These are phyloP conservation scores for Pisolithus thermaeus DNA, from an alignment of 1,284 basidiomycete genomes.

Conservation along the genomic window DNA sequence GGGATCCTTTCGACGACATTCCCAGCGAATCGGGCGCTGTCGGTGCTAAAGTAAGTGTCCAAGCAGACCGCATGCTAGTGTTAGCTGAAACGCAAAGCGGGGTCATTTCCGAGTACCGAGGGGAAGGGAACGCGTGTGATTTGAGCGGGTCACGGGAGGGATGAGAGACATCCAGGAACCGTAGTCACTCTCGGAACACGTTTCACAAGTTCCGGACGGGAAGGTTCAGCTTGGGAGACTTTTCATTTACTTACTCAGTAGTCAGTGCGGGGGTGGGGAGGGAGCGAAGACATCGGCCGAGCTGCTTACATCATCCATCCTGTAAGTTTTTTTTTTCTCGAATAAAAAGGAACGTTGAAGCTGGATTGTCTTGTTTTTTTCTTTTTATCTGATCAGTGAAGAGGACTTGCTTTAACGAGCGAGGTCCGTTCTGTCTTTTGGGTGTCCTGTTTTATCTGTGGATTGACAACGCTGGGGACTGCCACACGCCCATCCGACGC, in stretches of 20 bases:
- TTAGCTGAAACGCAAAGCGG: not conserved
- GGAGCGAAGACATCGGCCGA: slow-evolving; percentile 8
- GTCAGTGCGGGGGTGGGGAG: slow-evolving; percentile 24
- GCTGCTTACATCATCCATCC: too few species aligned
- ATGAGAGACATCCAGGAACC: not conserved
- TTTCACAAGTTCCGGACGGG: slow-evolving; percentile 2
- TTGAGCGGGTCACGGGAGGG: not conserved
- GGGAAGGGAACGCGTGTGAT: not conserved
- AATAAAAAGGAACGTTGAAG: too few species aligned
- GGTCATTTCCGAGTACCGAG: slow-evolving; percentile 1
- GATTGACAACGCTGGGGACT: not conserved
- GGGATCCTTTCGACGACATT: too few species aligned
- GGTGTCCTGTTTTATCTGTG: not conserved
- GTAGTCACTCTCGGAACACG: not conserved
- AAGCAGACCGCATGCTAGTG: too few species aligned
- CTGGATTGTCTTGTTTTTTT: too few species aligned
- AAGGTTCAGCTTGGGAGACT: slow-evolving; percentile 1
- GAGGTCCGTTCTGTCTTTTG: not conserved
- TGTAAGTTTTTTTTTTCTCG: too few species aligned
- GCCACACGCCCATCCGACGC: not conserved
- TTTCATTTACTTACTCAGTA: not conserved
- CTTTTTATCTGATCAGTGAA: too few species aligned
- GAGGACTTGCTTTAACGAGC: not conserved
- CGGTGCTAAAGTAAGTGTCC: not conserved
- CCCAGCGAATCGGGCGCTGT: too few species aligned